Conservation (phyloP, 108 stramenopile genomes). For the Nitzschia inconspicua region DNA sequence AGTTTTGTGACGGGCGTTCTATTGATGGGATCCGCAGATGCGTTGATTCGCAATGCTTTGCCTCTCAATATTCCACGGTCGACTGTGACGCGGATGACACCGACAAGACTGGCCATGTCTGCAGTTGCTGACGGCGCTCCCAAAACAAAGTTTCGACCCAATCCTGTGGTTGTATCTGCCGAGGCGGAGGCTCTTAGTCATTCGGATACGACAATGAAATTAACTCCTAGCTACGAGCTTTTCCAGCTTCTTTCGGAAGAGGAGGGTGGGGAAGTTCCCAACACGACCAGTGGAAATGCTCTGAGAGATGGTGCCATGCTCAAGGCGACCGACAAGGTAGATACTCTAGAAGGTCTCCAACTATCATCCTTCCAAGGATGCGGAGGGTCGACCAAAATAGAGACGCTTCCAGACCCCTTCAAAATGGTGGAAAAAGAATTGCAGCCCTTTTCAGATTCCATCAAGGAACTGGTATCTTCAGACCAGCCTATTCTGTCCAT, state of each 20-base stretch:
- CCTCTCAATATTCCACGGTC: conserved; percentile 1
- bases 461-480: conserved; percentile 94
- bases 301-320: conserved; percentile 52
- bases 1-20: conserved; percentile 14
- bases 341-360: conserved; percentile 55
- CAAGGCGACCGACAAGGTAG: conserved; percentile 45
- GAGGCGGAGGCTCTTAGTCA: conserved; percentile 82
- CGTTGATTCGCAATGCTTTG: conserved; percentile 10
- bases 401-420: conserved; percentile 81
- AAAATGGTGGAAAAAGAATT: conserved; percentile 90
- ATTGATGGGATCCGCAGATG: conserved; percentile 16
- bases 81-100: not conserved
- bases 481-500: conserved; percentile 96
- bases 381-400: conserved; percentile 58
- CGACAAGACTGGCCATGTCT: conserved; percentile 28
- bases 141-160: conserved; percentile 37
- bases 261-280: conserved; percentile 72
- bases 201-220: conserved; percentile 84
- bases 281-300: conserved; percentile 58
- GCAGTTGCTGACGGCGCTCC: conserved; percentile 14
- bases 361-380: conserved; percentile 54
- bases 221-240: conserved; percentile 78
- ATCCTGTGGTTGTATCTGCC: conserved; percentile 78
- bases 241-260: conserved; percentile 73
- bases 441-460: conserved; percentile 90